phyloP scores from a whole-genome alignment of 768 basidiomycete genomes.

The Galerina marginata region DNA sequence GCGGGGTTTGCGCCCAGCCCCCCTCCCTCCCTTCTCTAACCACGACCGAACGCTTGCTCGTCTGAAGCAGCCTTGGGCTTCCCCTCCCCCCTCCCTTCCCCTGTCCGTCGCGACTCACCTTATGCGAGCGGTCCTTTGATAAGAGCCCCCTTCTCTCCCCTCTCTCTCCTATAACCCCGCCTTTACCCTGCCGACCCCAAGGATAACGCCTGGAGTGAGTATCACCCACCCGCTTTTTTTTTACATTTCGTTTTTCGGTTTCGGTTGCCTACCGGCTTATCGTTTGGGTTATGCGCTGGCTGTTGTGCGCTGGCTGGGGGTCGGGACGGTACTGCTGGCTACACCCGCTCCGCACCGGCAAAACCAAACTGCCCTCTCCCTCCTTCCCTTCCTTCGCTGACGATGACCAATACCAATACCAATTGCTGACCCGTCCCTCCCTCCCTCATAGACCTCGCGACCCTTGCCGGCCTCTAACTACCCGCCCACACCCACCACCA shows the following conservation, averaged over 20 bases:
- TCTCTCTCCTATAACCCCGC: slow-evolving; percentile 13
- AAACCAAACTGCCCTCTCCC: too few relatives aligned
- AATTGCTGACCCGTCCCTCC: neutral
- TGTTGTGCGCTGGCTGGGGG: too few relatives aligned
- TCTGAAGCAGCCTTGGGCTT: slow-evolving; percentile 7
- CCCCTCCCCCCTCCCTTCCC: neutral
- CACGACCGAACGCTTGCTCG: slow-evolving; percentile 1
- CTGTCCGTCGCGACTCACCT: neutral
- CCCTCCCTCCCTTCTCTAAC: neutral
- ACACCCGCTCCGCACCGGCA: too few relatives aligned
- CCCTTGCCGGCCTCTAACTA: slow-evolving; percentile 84
- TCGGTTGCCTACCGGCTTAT: too few relatives aligned
- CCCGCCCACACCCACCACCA: slow-evolving; percentile 38
- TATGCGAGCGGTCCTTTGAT: slow-evolving; percentile 28
- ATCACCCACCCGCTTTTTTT: neutral
- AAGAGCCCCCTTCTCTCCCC: slow-evolving; percentile 9
- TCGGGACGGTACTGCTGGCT: too few relatives aligned
- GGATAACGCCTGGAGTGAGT: slow-evolving; percentile 37
- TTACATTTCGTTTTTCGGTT: neutral
- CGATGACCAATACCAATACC: slow-evolving; percentile 8
- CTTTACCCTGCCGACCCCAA: slow-evolving; percentile 29
- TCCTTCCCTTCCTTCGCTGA: neutral
- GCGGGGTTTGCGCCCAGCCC: neutral
- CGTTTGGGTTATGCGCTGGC: too few relatives aligned
- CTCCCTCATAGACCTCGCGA: slow-evolving; percentile 76